Evolutionary conservation across 805 yeast genomes (phyloP), one percentile per base, ranked within the genome.

Genomic region (Candida andamanensis): DNA sequence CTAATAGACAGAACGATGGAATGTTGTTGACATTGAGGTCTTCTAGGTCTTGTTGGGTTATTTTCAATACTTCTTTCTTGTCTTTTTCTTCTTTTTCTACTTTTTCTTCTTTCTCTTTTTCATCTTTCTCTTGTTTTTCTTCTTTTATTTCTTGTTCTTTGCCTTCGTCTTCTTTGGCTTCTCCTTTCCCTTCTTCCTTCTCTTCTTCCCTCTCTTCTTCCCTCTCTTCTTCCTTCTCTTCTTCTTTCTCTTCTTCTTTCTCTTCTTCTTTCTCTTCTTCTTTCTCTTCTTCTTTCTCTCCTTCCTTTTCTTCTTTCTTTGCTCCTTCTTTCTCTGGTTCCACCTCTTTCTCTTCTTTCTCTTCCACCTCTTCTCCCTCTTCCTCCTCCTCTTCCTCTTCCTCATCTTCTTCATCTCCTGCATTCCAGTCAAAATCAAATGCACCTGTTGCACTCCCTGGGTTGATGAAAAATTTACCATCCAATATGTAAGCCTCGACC

Each of bases 401-500:
- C 3, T 69, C 67, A 3, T 71, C 79, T 1, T 50, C 58, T 13
- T 72, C 76, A 2, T 67, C 70, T 5, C 64, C 68, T 36, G 78
- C 78, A 60, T 78, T 76, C 47, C 78, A 80, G 30, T 55, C 60
- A 19, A 83, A 72, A 26, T 72, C 71, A 43, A 72, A 76, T 0
- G 97, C 96, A 16, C 98, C 98, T 0, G 97, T 89, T 25, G 95
- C 95, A 51, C 95, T 82, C 0, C 98, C 98, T 0, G 98, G 97
- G 54, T 85, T 90, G n/a, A 92, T 72, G 50, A 92, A 92, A 54
- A 89, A 85, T 57, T 85, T 85, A 15, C 94, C 95, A 43, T 87
- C 97, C 36, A 89, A 62, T 7, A 92, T 84, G 50, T 87, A 90
- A 0, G 97, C 96, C 51, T 90, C 97, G 4, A 86, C 94, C 42